A percentile compares a stretch with the other conserved stretches of the same genome.
Conservation (phyloP, 2,329 filamentous ascomycete genomes). For the Xylariaceae sp. region DNA sequence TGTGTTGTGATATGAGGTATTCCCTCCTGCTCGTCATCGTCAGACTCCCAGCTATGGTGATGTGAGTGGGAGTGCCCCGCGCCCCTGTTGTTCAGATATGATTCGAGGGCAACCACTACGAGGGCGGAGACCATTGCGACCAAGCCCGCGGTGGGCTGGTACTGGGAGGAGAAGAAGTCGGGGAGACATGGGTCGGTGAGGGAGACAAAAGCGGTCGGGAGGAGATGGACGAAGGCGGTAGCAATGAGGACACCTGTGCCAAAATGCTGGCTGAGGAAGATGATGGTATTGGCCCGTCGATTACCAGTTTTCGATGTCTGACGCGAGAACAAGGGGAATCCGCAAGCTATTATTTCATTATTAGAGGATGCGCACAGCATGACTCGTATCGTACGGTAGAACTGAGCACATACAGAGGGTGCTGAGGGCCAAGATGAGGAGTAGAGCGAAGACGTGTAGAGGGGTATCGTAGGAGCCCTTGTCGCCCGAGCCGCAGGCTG, state of each 20-base stretch:
- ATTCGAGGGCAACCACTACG: constrained; percentile 79
- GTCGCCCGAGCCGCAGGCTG: constrained; percentile 50
- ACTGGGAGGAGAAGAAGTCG: constrained; percentile 73
- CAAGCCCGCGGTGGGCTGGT: constrained; percentile 74
- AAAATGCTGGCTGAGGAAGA: constrained; percentile 69
- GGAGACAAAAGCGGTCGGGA: constrained; percentile 64
- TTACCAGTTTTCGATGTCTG: constrained; percentile 47
- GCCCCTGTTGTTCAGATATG: constrained; percentile 74
- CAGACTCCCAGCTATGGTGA: constrained; percentile 45
- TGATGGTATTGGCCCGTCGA: constrained; percentile 54
- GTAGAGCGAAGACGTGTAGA: constrained; percentile 63
- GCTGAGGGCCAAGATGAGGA: constrained; percentile 61
- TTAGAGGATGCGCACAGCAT: background rate
- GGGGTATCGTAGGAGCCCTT: constrained; percentile 60
- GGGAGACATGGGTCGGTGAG: constrained; percentile 70
- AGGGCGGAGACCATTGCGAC: constrained; percentile 81
- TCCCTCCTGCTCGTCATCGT: constrained; percentile 34
- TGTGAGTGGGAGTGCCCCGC: constrained; percentile 61
- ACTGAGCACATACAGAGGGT: constrained; percentile 46
- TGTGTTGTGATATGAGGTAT: constrained; percentile 25
- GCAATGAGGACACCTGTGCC: constrained; percentile 83
- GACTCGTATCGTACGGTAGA: background rate
- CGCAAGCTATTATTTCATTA: constrained; percentile 47
- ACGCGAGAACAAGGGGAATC: constrained; percentile 62
- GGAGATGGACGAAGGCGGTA: constrained; percentile 76